Evolutionary conservation across 805 yeast species (phyloP).

Genomic region (Hanseniaspora nectarophila): DNA sequence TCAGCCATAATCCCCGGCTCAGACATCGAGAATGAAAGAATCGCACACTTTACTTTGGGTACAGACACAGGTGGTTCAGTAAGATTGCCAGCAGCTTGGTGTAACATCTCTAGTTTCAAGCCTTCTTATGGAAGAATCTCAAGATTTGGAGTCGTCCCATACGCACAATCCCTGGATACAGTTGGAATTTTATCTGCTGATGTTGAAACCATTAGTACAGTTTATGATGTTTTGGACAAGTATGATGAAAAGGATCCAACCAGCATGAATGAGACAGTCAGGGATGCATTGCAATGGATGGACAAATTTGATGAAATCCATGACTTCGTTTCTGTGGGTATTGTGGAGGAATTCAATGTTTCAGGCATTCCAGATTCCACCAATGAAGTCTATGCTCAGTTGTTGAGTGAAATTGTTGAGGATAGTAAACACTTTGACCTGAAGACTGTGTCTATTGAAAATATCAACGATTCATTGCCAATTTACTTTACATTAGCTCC

Average conservation of each 20-base stretch:
- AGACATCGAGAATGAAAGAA: constrained; percentile 73
- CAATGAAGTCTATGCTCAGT: constrained; percentile 35
- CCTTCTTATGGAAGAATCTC: constrained; percentile 90
- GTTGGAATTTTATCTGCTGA: constrained; percentile 67
- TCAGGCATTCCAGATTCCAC: constrained; percentile 41
- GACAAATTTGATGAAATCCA: constrained; percentile 13
- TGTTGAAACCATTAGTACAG: constrained; percentile 34
- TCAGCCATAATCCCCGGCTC: constrained; percentile 44
- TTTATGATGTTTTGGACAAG: constrained; percentile 45
- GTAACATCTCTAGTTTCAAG: constrained; percentile 76
- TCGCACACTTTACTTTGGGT: constrained; percentile 55
- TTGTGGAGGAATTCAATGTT: constrained; percentile 56
- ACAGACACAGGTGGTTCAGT: constrained; percentile 98
- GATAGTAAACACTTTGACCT: constrained; percentile 35
- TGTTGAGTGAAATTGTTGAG: constrained; percentile 34
- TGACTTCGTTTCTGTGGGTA: constrained; percentile 44
- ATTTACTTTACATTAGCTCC: constrained; percentile 81
- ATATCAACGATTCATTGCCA: constrained; percentile 54
- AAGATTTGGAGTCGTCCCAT: constrained; percentile 81
- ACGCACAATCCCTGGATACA: constrained; percentile 89
- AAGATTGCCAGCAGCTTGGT: constrained; percentile 79
- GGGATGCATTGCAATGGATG: constrained; percentile 23
- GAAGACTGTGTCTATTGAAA: constrained; percentile 57
- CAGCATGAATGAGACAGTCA: constrained; percentile 31
- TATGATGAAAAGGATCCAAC: constrained; percentile 76